Evolutionary conservation across 192 early-diverging fungal genomes (phyloP).

Genomic region (Coemansia sp.): DNA sequence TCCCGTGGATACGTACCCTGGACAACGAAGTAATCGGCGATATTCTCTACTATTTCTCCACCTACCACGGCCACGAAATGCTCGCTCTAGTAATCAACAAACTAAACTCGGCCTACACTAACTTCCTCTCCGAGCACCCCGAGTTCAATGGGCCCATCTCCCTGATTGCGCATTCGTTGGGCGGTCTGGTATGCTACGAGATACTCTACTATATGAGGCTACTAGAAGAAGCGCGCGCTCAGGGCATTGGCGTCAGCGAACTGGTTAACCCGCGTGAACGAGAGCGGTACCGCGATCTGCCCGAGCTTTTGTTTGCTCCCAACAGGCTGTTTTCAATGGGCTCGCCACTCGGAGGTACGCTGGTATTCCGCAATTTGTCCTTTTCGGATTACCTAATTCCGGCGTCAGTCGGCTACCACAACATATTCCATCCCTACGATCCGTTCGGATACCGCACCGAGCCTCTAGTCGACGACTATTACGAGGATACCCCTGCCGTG

Average conservation of each 20-base stretch:
- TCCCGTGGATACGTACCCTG: conserved; percentile 55
- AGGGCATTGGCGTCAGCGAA: conserved; percentile 9
- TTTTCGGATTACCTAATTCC: conserved; percentile 59
- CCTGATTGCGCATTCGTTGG: conserved; percentile 69
- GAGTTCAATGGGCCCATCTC: conserved; percentile 63
- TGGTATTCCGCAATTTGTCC: conserved; percentile 65
- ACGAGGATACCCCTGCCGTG: conserved; percentile 56
- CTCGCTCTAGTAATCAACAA: conserved; percentile 58
- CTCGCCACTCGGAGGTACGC: conserved; percentile 57
- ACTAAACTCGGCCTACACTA: conserved; percentile 59
- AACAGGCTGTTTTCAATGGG: conserved; percentile 38
- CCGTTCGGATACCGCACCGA: conserved; percentile 75
- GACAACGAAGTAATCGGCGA: conserved; percentile 54
- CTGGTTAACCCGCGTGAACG: conserved; percentile 15
- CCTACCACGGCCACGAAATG: conserved; percentile 56
- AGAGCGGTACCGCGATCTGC: conserved; percentile 20
- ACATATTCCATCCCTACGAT: conserved; percentile 76
- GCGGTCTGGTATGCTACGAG: conserved; percentile 71
- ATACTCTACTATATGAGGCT: conserved; percentile 54
- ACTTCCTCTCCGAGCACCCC: conserved; percentile 60
- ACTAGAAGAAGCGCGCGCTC: neutral
- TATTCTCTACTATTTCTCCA: conserved; percentile 53
- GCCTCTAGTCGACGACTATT: conserved; percentile 60
- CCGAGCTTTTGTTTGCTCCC: conserved; percentile 34
- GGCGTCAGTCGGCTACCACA: conserved; percentile 60